A percentile compares a stretch with the other conserved stretches of the same genome.
Conservation (phyloP, 2,329 filamentous ascomycete genomes). For the Coniochaeta sp. region DNA sequence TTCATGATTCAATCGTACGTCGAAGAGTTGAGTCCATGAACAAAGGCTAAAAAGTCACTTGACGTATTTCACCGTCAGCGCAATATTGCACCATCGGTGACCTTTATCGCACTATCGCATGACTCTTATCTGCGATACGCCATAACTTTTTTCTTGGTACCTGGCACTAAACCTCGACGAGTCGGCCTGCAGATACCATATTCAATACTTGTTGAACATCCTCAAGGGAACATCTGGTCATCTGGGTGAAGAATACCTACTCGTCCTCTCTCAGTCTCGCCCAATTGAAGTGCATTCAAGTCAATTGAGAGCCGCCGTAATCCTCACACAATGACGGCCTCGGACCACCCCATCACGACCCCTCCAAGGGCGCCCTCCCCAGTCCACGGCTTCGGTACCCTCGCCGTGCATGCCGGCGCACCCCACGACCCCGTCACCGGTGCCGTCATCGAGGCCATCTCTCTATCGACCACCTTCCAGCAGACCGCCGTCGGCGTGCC, state of each 20-base stretch:
- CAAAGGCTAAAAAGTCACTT: background rate
- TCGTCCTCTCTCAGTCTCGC: background rate
- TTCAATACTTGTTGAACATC: background rate
- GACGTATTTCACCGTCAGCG: constrained; percentile 1
- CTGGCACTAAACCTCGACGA: background rate
- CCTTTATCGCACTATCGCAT: background rate
- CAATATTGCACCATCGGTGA: constrained; percentile 2
- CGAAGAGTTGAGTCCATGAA: background rate
- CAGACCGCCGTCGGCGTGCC: constrained; percentile 83
- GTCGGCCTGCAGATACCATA: background rate
- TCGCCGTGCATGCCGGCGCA: constrained; percentile 89
- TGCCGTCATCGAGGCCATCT: constrained; percentile 94
- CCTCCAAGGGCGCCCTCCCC: constrained; percentile 67
- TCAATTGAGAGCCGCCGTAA: constrained; percentile 7
- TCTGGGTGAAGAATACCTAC: background rate
- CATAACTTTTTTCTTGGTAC: background rate
- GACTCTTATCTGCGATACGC: background rate
- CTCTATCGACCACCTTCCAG: constrained; percentile 92
- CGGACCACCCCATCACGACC: constrained; percentile 43
- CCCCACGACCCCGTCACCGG: constrained; percentile 87
- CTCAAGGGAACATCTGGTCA: background rate
- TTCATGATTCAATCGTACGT: too few relatives aligned
- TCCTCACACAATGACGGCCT: constrained; percentile 17
- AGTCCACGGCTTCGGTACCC: constrained; percentile 77
- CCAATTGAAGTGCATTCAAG: constrained; percentile 3